Percentiles rank a stretch among this genome's conserved stretches.
These are phyloP conservation scores for Hymenochaete sp. DNA, from an alignment of 1,284 basidiomycete species.

Conservation along the genomic window DNA sequence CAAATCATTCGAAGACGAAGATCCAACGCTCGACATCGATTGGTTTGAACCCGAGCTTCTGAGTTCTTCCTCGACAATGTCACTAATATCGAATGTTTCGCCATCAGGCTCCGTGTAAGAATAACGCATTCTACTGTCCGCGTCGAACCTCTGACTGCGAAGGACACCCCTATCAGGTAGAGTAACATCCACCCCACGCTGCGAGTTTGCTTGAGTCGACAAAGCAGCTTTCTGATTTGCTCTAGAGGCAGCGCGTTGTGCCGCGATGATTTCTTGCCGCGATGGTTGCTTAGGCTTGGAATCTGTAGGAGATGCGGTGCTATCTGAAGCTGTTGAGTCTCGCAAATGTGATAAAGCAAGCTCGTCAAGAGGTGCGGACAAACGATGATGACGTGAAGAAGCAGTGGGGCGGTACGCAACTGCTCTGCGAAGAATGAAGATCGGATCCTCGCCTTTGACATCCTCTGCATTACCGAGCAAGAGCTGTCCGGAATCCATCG, in stretches of 20 bases:
- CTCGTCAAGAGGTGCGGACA: constrained; percentile 68
- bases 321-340: constrained; percentile 47
- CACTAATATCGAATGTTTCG: constrained; percentile 84
- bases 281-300: constrained; percentile 42
- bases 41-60: constrained; percentile 24
- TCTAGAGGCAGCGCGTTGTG: constrained; percentile 75
- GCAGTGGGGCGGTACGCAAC: constrained; percentile 55
- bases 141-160: constrained; percentile 70
- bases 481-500: constrained; percentile 71
- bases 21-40: constrained; percentile 21
- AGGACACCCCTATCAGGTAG: constrained; percentile 69
- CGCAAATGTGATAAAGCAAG: constrained; percentile 61
- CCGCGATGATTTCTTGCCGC: constrained; percentile 85
- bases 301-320: constrained; percentile 20
- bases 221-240: constrained; percentile 84
- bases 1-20: constrained; percentile 12
- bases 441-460: constrained; percentile 72
- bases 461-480: constrained; percentile 64
- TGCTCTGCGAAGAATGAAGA: constrained; percentile 81
- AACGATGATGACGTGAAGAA: constrained; percentile 47
- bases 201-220: constrained; percentile 73
- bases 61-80: constrained; percentile 84
- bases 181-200: constrained; percentile 80
- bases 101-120: constrained; percentile 85
- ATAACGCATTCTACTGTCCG: constrained; percentile 72